phyloP scores from a whole-genome alignment of 345 rosid genomes.

The Eucalyptus rudis region DNA sequence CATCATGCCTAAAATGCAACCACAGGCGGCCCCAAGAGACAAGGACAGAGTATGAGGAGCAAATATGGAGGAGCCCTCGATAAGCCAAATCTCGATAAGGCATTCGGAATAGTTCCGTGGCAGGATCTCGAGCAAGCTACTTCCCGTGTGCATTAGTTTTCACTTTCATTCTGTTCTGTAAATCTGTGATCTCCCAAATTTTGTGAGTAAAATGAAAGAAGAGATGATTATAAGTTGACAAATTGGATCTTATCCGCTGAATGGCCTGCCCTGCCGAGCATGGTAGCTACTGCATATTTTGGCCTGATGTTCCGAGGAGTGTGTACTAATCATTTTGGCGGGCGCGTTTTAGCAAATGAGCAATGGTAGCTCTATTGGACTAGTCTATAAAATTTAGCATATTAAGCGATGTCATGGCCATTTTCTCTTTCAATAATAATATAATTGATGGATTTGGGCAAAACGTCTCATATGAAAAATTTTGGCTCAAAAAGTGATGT shows the following conservation, averaged over 20 bases:
- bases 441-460: not conserved
- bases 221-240: not conserved
- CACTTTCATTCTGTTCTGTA: not conserved
- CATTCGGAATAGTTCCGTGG: not conserved
- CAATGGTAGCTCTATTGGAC: not conserved
- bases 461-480: fast-evolving
- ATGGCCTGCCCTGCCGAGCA: not conserved
- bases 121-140: not conserved
- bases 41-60: conserved; percentile 7
- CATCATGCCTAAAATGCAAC: conserved; percentile 47
- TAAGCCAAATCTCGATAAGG: not conserved
- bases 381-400: not conserved
- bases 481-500: not conserved
- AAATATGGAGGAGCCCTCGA: conserved; percentile 15
- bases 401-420: not conserved
- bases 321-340: not conserved
- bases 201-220: not conserved
- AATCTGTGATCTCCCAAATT: not conserved
- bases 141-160: not conserved
- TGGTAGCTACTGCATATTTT: not conserved
- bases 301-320: not conserved
- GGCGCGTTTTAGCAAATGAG: not conserved
- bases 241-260: not conserved
- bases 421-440: not conserved
- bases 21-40: conserved; percentile 18